Evolutionary conservation across 345 rosid species (phyloP).

Genomic region (Hevea brasiliensis): DNA sequence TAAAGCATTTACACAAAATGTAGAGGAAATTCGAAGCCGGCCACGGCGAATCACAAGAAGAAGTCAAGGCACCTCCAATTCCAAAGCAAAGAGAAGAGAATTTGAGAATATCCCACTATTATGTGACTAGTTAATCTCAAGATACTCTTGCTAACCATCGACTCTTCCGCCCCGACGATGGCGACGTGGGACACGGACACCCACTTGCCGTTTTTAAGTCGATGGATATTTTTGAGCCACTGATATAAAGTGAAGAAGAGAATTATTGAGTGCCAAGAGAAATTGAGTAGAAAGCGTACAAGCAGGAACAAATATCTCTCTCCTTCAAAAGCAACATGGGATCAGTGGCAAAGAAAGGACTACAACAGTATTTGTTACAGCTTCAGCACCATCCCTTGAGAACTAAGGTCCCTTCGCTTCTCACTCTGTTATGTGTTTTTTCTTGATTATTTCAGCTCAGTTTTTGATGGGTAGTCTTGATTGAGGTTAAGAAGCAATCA

Average conservation of each 20-base stretch:
- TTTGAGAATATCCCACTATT: too few species aligned
- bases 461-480: conserved; percentile 9
- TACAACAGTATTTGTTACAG: conserved; percentile 67
- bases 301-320: too few species aligned
- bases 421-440: background rate
- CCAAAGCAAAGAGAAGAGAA: too few species aligned
- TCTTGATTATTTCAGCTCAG: background rate
- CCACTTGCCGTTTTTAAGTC: background rate
- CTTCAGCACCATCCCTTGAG: conserved; percentile 73
- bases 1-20: too few species aligned
- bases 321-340: conserved; percentile 39
- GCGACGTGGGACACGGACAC: background rate
- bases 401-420: conserved; percentile 53
- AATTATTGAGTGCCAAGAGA: background rate
- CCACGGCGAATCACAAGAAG: too few species aligned
- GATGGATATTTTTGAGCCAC: background rate
- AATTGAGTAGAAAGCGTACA: background rate
- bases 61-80: too few species aligned
- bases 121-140: too few species aligned
- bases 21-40: too few species aligned
- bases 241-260: too few species aligned
- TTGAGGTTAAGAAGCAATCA: background rate
- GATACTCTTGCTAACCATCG: too few species aligned
- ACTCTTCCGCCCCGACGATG: background rate
- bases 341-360: conserved; percentile 68